Evolutionary conservation across 1,139 yeast genomes (phyloP).

Genomic region (Debaryomyces psychrophilus): DNA sequence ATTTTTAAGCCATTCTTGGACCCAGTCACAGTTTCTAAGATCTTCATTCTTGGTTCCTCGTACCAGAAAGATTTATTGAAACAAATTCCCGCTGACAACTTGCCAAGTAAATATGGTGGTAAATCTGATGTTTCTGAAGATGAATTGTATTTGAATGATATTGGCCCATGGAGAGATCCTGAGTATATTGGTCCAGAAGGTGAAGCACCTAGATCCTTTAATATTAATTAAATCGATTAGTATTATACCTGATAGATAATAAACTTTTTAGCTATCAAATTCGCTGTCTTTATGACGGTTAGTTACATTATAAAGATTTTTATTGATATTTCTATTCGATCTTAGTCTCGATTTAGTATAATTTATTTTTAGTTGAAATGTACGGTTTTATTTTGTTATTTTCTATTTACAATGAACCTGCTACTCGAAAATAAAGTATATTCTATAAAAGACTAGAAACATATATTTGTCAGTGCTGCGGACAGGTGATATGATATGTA

Average conservation of each 20-base stretch:
- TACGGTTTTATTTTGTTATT: background rate
- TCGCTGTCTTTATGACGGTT: background rate
- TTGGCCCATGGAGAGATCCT: slow-evolving; percentile 97
- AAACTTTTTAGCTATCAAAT: background rate
- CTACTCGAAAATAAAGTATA: background rate
- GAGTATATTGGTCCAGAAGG: slow-evolving; percentile 85
- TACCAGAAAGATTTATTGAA: slow-evolving; percentile 83
- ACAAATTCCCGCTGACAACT: slow-evolving; percentile 91
- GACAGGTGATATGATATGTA: no score
- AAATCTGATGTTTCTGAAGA: slow-evolving; percentile 67
- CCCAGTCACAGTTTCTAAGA: slow-evolving; percentile 97
- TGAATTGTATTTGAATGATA: slow-evolving; percentile 83
- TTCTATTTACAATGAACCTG: background rate
- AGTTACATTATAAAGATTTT: slow-evolving; percentile 4
- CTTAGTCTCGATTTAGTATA: background rate
- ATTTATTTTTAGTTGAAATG: slow-evolving; percentile 3
- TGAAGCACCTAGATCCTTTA: slow-evolving; percentile 69
- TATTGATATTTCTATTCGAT: background rate
- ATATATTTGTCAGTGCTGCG: no score
- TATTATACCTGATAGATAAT: background rate
- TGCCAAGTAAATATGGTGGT: slow-evolving; percentile 93
- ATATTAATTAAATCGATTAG: slow-evolving; percentile 7
- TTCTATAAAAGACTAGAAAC: no score
- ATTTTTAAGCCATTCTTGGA: slow-evolving; percentile 92
- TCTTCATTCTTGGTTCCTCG: slow-evolving; percentile 79